Percentiles rank a stretch among this genome's conserved stretches.
These are phyloP conservation scores for Penicillium sp. DNA, from an alignment of 2,329 filamentous ascomycete genomes.

Conservation along the genomic window DNA sequence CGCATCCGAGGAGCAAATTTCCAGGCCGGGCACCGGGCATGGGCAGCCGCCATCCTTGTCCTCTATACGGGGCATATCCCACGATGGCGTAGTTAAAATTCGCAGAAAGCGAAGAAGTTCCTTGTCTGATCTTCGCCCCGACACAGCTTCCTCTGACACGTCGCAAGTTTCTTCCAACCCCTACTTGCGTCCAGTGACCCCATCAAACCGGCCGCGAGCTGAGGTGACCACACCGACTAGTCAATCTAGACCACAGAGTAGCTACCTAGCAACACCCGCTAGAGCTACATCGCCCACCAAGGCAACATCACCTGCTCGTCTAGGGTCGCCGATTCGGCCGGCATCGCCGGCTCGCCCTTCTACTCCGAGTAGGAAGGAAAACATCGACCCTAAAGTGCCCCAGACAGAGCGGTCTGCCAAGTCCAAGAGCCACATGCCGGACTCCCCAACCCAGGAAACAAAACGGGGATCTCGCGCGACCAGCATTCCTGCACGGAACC, in stretches of 20 bases:
- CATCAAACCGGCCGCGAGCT: slow-evolving; percentile 36
- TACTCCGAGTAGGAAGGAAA: slow-evolving; percentile 49
- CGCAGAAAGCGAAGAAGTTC: slow-evolving; percentile 87
- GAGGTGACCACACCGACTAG: slow-evolving; percentile 40
- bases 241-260: slow-evolving; percentile 39
- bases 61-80: slow-evolving; percentile 59
- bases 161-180: slow-evolving; percentile 41
- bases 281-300: slow-evolving; percentile 43
- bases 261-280: slow-evolving; percentile 37
- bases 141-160: slow-evolving; percentile 67
- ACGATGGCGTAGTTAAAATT: slow-evolving; percentile 50
- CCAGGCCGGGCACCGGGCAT: slow-evolving; percentile 53
- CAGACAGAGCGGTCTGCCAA: slow-evolving; percentile 43
- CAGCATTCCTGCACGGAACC: slow-evolving; percentile 54
- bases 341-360: slow-evolving; percentile 42
- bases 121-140: slow-evolving; percentile 78
- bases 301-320: slow-evolving; percentile 36
- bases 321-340: slow-evolving; percentile 40
- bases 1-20: slow-evolving; percentile 54
- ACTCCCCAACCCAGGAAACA: slow-evolving; percentile 44
- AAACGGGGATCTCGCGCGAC: slow-evolving; percentile 56
- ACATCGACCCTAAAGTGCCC: slow-evolving; percentile 43
- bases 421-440: slow-evolving; percentile 40
- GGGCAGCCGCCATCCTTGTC: slow-evolving; percentile 55
- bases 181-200: slow-evolving; percentile 47